phyloP scores from a whole-genome alignment of 495 filamentous ascomycete species.

The Penicillium paradoxum region DNA sequence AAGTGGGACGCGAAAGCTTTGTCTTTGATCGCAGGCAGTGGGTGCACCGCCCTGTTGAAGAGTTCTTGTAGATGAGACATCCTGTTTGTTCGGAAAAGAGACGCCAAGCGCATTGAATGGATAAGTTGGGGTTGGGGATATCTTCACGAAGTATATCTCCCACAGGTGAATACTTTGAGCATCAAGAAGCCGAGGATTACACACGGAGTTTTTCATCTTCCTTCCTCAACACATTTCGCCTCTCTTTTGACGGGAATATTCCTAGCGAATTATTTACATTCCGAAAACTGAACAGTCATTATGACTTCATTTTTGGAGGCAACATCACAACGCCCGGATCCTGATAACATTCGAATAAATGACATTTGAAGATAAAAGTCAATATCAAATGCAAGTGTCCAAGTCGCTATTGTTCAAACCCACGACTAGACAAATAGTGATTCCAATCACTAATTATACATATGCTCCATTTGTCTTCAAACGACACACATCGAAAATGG shows the following conservation, averaged over 20 bases:
- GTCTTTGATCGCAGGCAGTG: constrained; percentile 36
- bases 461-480: neutral
- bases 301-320: constrained; percentile 27
- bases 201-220: neutral
- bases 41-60: constrained; percentile 34
- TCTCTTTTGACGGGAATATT: neutral
- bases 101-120: constrained; percentile 9
- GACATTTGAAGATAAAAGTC: neutral
- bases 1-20: constrained; percentile 38
- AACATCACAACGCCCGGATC: constrained; percentile 2
- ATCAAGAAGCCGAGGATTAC: neutral
- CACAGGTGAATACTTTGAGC: neutral
- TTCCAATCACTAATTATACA: neutral
- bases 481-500: constrained; percentile 16
- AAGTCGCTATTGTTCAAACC: neutral
- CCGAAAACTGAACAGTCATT: constrained; percentile 23
- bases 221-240: neutral
- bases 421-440: neutral
- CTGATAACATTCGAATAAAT: neutral
- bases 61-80: constrained; percentile 33
- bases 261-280: constrained; percentile 16
- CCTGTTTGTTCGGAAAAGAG: neutral
- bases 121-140: neutral
- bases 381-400: constrained; percentile 5
- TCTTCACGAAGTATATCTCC: neutral